Evolutionary conservation across 169 alveolate species (phyloP), one percentile per base, ranked within the genome.

Genomic region (Plasmodium billcollinsi): DNA sequence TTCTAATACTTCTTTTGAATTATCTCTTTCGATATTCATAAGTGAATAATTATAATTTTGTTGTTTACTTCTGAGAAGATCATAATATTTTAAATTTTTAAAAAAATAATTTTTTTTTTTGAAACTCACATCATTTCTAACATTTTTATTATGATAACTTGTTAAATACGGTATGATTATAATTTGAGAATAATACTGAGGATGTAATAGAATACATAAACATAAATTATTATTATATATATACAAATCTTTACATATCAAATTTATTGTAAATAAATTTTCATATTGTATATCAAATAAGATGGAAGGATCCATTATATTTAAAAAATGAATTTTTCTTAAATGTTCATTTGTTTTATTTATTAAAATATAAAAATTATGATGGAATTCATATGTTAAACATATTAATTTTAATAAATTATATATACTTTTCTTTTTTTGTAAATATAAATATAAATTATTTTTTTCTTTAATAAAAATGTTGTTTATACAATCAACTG

Each of bases 361-460:
- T 29, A 86, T 72, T 45, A 86, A 24, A 29, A 21, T 71, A 26
- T 86, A 56, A 45, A 86, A 58, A 33, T 58, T 47, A 8, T 71
- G 47, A 49, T 86, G 92, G 24, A 86, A 86, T 73, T 86, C 92
- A 86, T 71, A 86, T 11, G 92, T 72, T 12, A 86, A 72, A 21
- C 66, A 71, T n/a, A 86, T 26, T 9, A 86, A 56, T 59, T 52
- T 71, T 26, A 86, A 50, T 0, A 72, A 4, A 11, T 67, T 73
- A 39, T 71, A 86, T 71, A 86, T 72, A 20, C 88, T 86, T 86
- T 49, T 86, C n/a, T 49, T 71, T 39, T 72, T 86, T 72, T 72
- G 62, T 52, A 86, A 54, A 29, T 72, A 71, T 65, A 86, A 12
- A 73, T 45, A 49, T 15, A 86, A 63, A 49, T 86, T 86, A n/a